phyloP scores from a whole-genome alignment of 192 early-diverging fungal genomes.

The Phycomyces nitens region DNA sequence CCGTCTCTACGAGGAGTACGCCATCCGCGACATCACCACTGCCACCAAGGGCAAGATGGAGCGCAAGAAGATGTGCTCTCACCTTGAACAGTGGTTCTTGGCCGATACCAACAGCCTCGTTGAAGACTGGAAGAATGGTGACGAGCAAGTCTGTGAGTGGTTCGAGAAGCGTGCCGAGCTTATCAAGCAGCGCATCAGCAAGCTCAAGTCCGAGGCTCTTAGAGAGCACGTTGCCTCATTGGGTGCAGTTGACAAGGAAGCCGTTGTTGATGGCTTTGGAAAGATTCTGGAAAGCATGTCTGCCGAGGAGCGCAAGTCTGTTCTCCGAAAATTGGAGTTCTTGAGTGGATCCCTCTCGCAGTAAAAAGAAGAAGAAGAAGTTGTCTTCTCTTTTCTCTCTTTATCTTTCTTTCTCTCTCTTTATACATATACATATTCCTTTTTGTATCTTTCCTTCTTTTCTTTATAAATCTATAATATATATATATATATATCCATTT shows the following conservation, averaged over 20 bases:
- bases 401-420: too few relatives aligned
- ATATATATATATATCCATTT: too few relatives aligned
- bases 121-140: constrained; percentile 28
- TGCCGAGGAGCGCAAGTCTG: constrained; percentile 20
- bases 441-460: too few relatives aligned
- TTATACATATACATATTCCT: too few relatives aligned
- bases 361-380: neutral
- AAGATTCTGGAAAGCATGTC: constrained; percentile 30
- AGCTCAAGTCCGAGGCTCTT: constrained; percentile 28
- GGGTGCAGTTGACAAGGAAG: constrained; percentile 25
- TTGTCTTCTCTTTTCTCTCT: too few relatives aligned
- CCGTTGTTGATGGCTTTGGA: constrained; percentile 37
- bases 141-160: constrained; percentile 50
- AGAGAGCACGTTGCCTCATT: constrained; percentile 25
- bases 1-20: constrained; percentile 76
- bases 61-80: constrained; percentile 47
- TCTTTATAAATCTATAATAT: too few relatives aligned
- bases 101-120: constrained; percentile 49
- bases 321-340: constrained; percentile 7
- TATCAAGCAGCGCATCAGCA: constrained; percentile 36
- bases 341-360: neutral
- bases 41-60: constrained; percentile 43
- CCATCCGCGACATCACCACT: constrained; percentile 52
- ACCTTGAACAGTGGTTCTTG: constrained; percentile 65
- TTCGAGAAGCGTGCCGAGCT: constrained; percentile 45